Conservation (phyloP, 768 basidiomycete species). For the Podaxis pistillaris region DNA sequence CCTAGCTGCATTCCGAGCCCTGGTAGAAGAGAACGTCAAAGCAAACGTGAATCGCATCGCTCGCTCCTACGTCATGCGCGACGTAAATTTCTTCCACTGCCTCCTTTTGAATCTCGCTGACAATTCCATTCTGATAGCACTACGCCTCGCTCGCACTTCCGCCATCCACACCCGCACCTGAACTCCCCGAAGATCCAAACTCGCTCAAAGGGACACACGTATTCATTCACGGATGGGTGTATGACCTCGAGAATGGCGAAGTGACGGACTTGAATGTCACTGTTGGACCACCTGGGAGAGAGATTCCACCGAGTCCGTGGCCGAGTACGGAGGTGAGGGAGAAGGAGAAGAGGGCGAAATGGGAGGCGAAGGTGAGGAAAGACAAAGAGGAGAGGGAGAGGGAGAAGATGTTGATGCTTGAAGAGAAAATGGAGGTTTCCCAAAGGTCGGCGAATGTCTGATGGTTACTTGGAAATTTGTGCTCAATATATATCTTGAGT, state of each 20-base stretch:
- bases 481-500: neutral
- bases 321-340: conserved; percentile 6
- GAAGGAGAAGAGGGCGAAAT: neutral
- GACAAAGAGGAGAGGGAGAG: neutral
- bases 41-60: conserved; percentile 29
- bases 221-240: conserved; percentile 59
- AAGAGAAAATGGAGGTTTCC: neutral
- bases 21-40: conserved; percentile 44
- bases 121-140: conserved; percentile 16
- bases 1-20: conserved; percentile 39
- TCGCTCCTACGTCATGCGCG: conserved; percentile 25
- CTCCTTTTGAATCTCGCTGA: neutral
- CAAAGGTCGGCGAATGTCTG: neutral
- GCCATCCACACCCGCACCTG: neutral
- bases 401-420: neutral
- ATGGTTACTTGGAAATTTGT: neutral
- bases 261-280: conserved; percentile 47
- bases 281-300: conserved; percentile 33
- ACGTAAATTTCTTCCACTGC: conserved; percentile 20
- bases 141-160: conserved; percentile 20
- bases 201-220: conserved; percentile 23
- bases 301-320: conserved; percentile 29
- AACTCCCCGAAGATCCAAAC: conserved; percentile 15
- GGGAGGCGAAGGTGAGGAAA: neutral
- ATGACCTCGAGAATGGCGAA: conserved; percentile 51